Conservation (phyloP, 2,329 filamentous ascomycete species). For the Beauveria sp. region DNA sequence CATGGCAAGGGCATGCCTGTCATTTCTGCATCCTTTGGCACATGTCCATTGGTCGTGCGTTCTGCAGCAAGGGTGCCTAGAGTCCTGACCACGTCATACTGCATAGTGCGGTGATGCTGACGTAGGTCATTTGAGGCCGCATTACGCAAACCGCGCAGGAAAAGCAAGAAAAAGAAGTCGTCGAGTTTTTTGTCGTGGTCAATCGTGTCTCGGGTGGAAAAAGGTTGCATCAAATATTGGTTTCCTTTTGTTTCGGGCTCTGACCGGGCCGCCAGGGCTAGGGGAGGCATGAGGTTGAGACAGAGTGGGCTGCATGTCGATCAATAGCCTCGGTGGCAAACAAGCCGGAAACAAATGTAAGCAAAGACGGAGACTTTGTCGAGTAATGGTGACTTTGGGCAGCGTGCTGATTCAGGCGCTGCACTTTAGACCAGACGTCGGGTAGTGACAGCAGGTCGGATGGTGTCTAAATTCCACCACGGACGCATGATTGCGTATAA, state of each 20-base stretch:
- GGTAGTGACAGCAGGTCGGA: neutral
- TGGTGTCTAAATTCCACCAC: neutral
- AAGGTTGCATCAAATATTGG: neutral
- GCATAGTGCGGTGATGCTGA: neutral
- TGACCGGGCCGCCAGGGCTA: constrained; percentile 1
- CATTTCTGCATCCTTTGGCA: neutral
- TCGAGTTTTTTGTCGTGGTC: neutral
- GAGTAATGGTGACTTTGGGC: neutral
- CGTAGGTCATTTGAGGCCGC: neutral
- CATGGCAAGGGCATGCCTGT: neutral
- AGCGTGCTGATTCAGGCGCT: neutral
- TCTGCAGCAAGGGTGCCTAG: neutral
- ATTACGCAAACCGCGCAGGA: neutral
- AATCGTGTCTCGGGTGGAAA: neutral
- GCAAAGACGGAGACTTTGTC: neutral
- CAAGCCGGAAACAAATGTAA: neutral
- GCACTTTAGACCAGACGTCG: neutral
- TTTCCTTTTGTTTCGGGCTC: neutral
- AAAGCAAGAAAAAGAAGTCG: neutral
- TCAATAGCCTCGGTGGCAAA: neutral
- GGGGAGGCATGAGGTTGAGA: neutral
- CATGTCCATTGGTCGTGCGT: too few species aligned
- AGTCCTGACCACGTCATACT: constrained; percentile 3
- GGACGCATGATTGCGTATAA: neutral
- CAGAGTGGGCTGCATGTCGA: constrained; percentile 3